Percentiles rank a stretch among this genome's conserved stretches.
These are phyloP conservation scores for Pyronema domesticum DNA, from an alignment of 495 filamentous ascomycete genomes.

Conservation along the genomic window DNA sequence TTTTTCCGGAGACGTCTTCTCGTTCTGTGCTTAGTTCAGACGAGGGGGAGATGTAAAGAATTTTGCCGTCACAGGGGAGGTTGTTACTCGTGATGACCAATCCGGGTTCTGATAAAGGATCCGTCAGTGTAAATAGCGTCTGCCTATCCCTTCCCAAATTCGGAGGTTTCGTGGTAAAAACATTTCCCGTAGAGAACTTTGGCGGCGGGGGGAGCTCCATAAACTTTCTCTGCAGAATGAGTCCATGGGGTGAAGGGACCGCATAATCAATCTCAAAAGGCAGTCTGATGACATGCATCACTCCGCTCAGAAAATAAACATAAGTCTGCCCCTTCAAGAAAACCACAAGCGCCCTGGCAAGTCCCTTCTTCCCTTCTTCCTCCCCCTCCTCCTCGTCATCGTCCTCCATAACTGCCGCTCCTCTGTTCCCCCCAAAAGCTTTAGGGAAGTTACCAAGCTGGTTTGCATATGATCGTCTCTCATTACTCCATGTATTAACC, in stretches of 20 bases:
- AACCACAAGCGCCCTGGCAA: conserved; percentile 64
- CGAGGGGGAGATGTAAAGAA: conserved; percentile 53
- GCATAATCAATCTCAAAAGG: conserved; percentile 86
- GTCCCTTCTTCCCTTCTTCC: conserved; percentile 14
- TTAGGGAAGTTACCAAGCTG: conserved; percentile 24
- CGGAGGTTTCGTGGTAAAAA: conserved; percentile 18
- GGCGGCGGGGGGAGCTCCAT: conserved; percentile 20
- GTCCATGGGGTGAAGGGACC: conserved; percentile 60
- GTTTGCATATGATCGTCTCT: conserved; percentile 23
- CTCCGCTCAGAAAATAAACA: conserved; percentile 74
- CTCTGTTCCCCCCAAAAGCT: conserved; percentile 10
- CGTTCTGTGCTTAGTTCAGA: conserved; percentile 17
- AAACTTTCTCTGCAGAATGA: conserved; percentile 67
- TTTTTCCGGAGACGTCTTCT: conserved; percentile 11
- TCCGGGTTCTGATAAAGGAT: conserved; percentile 75
- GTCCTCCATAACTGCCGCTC: conserved; percentile 1
- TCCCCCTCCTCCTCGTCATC: conserved; percentile 16
- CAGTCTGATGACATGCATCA: conserved; percentile 77
- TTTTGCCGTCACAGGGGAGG: conserved; percentile 43
- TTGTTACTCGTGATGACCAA: conserved; percentile 45
- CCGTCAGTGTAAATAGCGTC: conserved; percentile 64
- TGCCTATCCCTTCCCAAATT: conserved; percentile 37
- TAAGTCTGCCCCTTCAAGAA: conserved; percentile 87
- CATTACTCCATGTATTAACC: conserved; percentile 23
- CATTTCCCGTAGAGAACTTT: conserved; percentile 22